phyloP scores from a whole-genome alignment of 805 yeast genomes.

The Candida taoyuanica region DNA sequence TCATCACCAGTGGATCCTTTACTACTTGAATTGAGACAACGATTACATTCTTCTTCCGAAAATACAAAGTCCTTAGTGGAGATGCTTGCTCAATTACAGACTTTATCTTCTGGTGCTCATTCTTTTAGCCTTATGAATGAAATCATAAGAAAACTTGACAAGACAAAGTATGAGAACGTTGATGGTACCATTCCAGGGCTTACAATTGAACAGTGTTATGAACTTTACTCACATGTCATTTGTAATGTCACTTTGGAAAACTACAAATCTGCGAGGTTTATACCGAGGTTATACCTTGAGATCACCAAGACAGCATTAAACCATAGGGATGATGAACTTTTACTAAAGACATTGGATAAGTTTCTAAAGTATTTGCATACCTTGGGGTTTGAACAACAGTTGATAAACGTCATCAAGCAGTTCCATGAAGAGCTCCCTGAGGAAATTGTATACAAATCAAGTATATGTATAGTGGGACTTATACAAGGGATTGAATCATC shows the following conservation, averaged over 20 bases:
- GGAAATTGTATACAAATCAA: not conserved
- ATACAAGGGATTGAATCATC: not conserved
- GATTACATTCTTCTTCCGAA: too few species aligned
- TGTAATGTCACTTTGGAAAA: constrained; percentile 12
- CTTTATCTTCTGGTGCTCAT: constrained; percentile 2
- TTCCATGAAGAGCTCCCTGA: constrained; percentile 4
- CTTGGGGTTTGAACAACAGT: constrained; percentile 17
- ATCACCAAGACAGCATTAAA: constrained; percentile 8
- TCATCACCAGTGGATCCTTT: too few species aligned
- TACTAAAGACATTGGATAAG: constrained; percentile 8
- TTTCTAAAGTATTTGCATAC: constrained; percentile 16
- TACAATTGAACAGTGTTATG: constrained; percentile 5
- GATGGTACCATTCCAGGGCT: constrained; percentile 16
- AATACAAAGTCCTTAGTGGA: not conserved
- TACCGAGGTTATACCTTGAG: constrained; percentile 23
- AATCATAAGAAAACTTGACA: constrained; percentile 17
- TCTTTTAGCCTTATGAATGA: constrained; percentile 15
- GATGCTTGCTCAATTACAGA: constrained; percentile 5
- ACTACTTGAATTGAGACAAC: too few species aligned
- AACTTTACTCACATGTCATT: constrained; percentile 11
- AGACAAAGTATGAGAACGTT: not conserved
- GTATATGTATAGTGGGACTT: not conserved
- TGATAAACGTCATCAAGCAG: constrained; percentile 5
- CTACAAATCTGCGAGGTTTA: constrained; percentile 21
- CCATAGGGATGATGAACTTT: constrained; percentile 1